Percentiles rank a stretch among this genome's conserved stretches.
These are phyloP conservation scores for Starmerella tilneyi DNA, from an alignment of 805 yeast species.

Conservation along the genomic window DNA sequence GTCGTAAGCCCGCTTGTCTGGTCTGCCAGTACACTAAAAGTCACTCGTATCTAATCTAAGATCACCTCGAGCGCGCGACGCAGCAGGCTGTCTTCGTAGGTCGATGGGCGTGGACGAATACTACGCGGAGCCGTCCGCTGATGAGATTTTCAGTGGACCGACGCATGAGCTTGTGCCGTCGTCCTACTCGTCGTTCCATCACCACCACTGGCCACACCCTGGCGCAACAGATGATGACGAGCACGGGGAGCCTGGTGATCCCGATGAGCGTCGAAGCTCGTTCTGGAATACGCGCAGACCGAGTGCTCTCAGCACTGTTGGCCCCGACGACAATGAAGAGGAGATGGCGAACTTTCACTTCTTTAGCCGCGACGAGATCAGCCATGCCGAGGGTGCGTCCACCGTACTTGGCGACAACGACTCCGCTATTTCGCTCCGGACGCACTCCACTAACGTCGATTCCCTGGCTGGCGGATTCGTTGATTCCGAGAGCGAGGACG, in stretches of 20 bases:
- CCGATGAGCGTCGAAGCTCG: conserved; percentile 17
- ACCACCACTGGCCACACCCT: conserved; percentile 28
- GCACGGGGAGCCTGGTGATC: background rate
- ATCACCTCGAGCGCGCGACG: too few relatives aligned
- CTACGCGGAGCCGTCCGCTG: conserved; percentile 27
- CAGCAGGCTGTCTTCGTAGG: too few relatives aligned
- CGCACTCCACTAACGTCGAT: background rate
- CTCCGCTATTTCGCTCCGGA: conserved; percentile 12
- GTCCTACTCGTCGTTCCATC: conserved; percentile 58
- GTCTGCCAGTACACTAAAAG: too few relatives aligned
- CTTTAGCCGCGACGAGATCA: conserved; percentile 74
- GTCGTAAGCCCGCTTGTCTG: too few relatives aligned
- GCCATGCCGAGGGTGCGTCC: conserved; percentile 70
- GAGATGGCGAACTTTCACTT: conserved; percentile 45
- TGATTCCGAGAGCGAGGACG: background rate
- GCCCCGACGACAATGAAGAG: conserved; percentile 12
- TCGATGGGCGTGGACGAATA: conserved; percentile 26
- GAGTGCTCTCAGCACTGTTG: conserved; percentile 10
- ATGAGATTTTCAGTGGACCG: conserved; percentile 64
- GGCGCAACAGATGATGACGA: conserved; percentile 16
- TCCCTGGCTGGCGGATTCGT: background rate
- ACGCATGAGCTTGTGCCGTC: conserved; percentile 61
- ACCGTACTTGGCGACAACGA: conserved; percentile 48
- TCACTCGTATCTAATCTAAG: too few relatives aligned
- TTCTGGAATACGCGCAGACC: conserved; percentile 12